phyloP scores from a whole-genome alignment of 2,329 filamentous ascomycete species.

The Fusarium temperatum region DNA sequence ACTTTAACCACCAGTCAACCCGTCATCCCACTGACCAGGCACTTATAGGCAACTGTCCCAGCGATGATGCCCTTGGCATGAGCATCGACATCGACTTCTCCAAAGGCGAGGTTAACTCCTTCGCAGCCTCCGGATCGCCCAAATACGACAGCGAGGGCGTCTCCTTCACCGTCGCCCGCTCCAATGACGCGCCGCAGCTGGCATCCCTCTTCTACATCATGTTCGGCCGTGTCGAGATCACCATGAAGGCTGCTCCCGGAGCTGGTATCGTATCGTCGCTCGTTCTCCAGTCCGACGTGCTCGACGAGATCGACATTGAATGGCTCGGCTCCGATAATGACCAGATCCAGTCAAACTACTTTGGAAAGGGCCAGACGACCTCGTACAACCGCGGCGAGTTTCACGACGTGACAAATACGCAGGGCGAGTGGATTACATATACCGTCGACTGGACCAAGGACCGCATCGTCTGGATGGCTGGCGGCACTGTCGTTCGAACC shows the following conservation, averaged over 20 bases:
- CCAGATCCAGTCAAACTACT: conserved; percentile 96
- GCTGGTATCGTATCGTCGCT: conserved; percentile 92
- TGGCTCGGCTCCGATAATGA: conserved; percentile 83
- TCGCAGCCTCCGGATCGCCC: conserved; percentile 74
- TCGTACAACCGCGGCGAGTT: conserved; percentile 90
- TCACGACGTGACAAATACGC: conserved; percentile 74
- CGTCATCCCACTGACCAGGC: conserved; percentile 1
- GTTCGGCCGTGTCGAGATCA: conserved; percentile 92
- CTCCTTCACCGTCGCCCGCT: conserved; percentile 78
- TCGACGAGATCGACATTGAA: conserved; percentile 98
- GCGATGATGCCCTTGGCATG: conserved; percentile 83
- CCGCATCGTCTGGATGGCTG: conserved; percentile 88
- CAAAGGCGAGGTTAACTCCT: conserved; percentile 79
- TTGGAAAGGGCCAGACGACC: conserved; percentile 87
- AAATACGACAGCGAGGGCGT: conserved; percentile 81
- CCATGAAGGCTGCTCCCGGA: conserved; percentile 86
- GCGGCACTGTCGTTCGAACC: conserved; percentile 78
- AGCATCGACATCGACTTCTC: conserved; percentile 87
- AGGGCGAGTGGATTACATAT: conserved; percentile 84
- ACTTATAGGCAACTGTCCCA: conserved; percentile 67
- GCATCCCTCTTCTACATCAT: conserved; percentile 97
- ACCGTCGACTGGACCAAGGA: conserved; percentile 89
- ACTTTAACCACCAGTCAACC: background rate
- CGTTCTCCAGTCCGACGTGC: conserved; percentile 87
- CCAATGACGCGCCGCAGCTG: conserved; percentile 87